Base-by-base conservation (phyloP, 2,329 filamentous ascomycete species). In the Exophiala calicioides region DNA sequence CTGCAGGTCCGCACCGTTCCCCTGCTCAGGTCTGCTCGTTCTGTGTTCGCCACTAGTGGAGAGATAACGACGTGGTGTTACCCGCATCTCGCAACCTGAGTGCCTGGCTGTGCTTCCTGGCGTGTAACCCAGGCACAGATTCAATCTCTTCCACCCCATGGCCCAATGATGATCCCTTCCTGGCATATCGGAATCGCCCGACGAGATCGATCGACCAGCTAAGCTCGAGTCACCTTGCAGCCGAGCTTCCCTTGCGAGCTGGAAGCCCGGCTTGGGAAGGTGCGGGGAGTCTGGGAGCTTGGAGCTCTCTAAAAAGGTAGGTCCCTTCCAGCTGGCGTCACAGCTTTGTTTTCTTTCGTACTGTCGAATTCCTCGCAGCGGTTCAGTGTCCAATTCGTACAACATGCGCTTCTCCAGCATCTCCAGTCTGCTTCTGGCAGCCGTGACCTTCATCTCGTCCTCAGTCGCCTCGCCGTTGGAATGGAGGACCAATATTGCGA, bases 231-330 rank as follows among this genome's bases (percentile, higher is more conserved):
- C n/a, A n/a, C n/a, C n/a, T n/a, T n/a, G n/a, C n/a, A n/a, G n/a
- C n/a, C n/a, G n/a, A n/a, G n/a, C n/a, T n/a, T n/a, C n/a, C n/a
- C n/a, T n/a, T n/a, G n/a, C n/a, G n/a, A n/a, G n/a, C n/a, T n/a
- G n/a, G n/a, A n/a, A n/a, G n/a, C n/a, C n/a, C n/a, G n/a, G n/a
- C n/a, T n/a, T n/a, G n/a, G n/a, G n/a, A n/a, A n/a, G n/a, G n/a
- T 36, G 33, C 33, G 23, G 20, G 29, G 13, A 24, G 18, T n/a
- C 9, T 16, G 31, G n/a, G 37, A 42, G 15, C 42, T 29, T 7
- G 27, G 29, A 38, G 21, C 19, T 40, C 21, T 15, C 29, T 33
- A 19, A 51, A 50, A 46, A 46, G 37, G 42, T 35, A 41, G 42
- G 36, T 13, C 21, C 35, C 13, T 20, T 29, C 42, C 41, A 23